Percentiles rank a stretch among this genome's conserved stretches.
Conservation (phyloP, 1,139 yeast species). For the Taphrina confusa region DNA sequence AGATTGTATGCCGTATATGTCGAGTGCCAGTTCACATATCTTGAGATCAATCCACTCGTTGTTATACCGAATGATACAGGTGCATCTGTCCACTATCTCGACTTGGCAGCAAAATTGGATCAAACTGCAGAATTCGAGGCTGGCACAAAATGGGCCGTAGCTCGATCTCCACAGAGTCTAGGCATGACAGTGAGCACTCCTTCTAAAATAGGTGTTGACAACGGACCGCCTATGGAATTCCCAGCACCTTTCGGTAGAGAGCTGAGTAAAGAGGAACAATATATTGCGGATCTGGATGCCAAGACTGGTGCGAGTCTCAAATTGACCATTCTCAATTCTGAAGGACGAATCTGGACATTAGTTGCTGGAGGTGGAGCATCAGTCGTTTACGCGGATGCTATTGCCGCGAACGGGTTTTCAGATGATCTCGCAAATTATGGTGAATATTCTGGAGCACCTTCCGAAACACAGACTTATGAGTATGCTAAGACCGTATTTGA, state of each 20-base stretch:
- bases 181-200: constrained; percentile 45
- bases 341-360: constrained; percentile 53
- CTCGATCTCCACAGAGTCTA: constrained; percentile 51
- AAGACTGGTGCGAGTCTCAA: constrained; percentile 55
- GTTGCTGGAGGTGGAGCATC: constrained; percentile 55
- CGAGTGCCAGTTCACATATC: constrained; percentile 53
- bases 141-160: constrained; percentile 54
- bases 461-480: constrained; percentile 54
- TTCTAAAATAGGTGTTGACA: constrained; percentile 46
- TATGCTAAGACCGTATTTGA: constrained; percentile 54
- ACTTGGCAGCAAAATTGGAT: constrained; percentile 54
- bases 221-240: constrained; percentile 55
- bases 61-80: constrained; percentile 50
- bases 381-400: constrained; percentile 54
- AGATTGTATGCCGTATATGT: constrained; percentile 54
- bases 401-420: constrained; percentile 53
- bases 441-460: constrained; percentile 54
- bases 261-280: constrained; percentile 52
- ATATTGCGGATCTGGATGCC: constrained; percentile 54
- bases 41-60: constrained; percentile 54
- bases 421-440: constrained; percentile 53
- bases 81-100: constrained; percentile 53
- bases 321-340: constrained; percentile 51
- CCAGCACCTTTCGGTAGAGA: constrained; percentile 56
- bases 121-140: constrained; percentile 56